Conservation (phyloP, 2,329 filamentous ascomycete species). For the Saccharata proteae region DNA sequence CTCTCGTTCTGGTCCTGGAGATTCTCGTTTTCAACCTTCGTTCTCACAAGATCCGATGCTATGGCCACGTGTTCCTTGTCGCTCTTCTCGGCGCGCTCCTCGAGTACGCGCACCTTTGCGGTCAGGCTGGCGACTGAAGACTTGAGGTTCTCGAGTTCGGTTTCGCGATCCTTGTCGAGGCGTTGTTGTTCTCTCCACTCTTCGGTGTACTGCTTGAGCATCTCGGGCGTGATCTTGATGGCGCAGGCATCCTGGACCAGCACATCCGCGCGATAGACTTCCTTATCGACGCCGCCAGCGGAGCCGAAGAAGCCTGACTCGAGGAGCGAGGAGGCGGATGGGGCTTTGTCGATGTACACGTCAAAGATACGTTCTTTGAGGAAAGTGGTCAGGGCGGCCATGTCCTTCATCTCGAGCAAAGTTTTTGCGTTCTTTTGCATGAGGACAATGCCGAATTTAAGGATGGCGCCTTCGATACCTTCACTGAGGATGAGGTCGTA, state of each 20-base stretch:
- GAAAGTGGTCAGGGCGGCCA: constrained; percentile 78
- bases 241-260: constrained; percentile 87
- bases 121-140: constrained; percentile 48
- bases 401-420: constrained; percentile 76
- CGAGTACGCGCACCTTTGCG: constrained; percentile 69
- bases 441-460: constrained; percentile 87
- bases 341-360: constrained; percentile 89
- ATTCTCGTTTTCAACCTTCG: constrained; percentile 88
- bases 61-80: constrained; percentile 85
- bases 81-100: constrained; percentile 76
- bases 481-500: constrained; percentile 94
- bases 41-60: constrained; percentile 79
- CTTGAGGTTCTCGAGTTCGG: constrained; percentile 61
- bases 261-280: constrained; percentile 88
- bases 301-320: constrained; percentile 97
- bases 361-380: constrained; percentile 92
- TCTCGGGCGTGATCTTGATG: constrained; percentile 71
- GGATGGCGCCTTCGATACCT: constrained; percentile 73
- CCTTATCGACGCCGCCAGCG: constrained; percentile 80
- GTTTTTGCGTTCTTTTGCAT: constrained; percentile 87
- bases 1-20: constrained; percentile 83
- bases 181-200: constrained; percentile 91
- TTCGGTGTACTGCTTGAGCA: constrained; percentile 63
- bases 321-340: constrained; percentile 81
- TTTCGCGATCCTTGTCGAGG: constrained; percentile 69